These are phyloP conservation scores for Lachnellula arida DNA, from an alignment of 2,329 filamentous ascomycete species.

Conservation along the genomic window DNA sequence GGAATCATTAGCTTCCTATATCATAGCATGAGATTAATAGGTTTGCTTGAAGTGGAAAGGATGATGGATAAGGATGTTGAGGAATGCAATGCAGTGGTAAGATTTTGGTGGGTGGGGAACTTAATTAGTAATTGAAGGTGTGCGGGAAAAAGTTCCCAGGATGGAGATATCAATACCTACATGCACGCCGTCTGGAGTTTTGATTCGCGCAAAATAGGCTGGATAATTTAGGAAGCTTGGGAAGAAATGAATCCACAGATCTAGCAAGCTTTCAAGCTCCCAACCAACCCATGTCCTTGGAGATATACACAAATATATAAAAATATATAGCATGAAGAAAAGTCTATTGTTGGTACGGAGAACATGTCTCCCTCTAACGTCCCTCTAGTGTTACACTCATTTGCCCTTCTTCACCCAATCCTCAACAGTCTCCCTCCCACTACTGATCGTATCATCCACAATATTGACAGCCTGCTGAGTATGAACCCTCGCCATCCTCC, in stretches of 20 bases:
- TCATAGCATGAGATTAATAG: too few relatives aligned
- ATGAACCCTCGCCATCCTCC: constrained; percentile 71
- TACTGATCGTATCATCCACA: constrained; percentile 75
- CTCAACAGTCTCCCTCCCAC: constrained; percentile 73
- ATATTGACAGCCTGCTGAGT: constrained; percentile 64
- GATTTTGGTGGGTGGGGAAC: not conserved
- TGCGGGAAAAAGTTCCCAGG: not conserved
- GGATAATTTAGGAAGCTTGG: too few relatives aligned
- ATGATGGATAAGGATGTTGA: too few relatives aligned
- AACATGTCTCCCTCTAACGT: not conserved
- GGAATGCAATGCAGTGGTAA: not conserved
- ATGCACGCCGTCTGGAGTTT: too few relatives aligned
- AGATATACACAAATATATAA: too few relatives aligned
- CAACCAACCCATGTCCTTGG: not conserved
- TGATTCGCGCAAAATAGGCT: too few relatives aligned
- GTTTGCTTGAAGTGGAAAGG: too few relatives aligned
- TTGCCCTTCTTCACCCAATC: constrained; percentile 83
- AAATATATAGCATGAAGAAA: not conserved
- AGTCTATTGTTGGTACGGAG: constrained; percentile 23
- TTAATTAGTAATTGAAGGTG: not conserved
- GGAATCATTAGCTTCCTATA: too few relatives aligned
- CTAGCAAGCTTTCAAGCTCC: not conserved
- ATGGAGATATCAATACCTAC: not conserved
- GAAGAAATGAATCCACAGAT: not conserved
- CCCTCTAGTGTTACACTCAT: constrained; percentile 16